These are phyloP conservation scores for Amborella trichopoda DNA, from an alignment of 164 flowering plant species.

Conservation along the genomic window DNA sequence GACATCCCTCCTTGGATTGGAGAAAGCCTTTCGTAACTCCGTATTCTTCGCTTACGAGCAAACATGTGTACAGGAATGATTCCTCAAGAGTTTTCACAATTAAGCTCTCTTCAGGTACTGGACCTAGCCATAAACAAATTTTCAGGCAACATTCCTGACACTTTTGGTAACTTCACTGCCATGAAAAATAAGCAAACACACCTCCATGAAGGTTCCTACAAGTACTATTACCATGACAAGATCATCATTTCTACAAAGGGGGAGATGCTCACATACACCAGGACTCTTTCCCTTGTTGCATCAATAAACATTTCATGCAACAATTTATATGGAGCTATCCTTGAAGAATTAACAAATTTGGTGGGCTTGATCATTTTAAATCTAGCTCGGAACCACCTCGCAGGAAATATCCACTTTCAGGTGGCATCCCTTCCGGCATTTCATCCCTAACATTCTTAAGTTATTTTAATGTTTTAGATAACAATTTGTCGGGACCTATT, in stretches of 20 bases:
- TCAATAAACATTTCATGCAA: background rate
- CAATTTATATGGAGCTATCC: background rate
- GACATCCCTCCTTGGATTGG: constrained; percentile 61
- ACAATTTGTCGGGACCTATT: background rate
- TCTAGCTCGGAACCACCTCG: constrained; percentile 1
- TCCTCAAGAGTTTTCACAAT: constrained; percentile 43
- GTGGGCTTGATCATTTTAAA: background rate
- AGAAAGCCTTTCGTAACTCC: constrained; percentile 75
- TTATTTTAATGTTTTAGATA: too few species aligned
- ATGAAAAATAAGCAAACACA: background rate
- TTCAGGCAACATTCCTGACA: constrained; percentile 41
- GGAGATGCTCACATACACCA: background rate
- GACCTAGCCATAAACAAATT: constrained; percentile 60
- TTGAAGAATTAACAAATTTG: background rate
- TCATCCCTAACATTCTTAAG: too few species aligned
- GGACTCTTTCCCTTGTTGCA: constrained; percentile 3
- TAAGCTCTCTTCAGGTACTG: constrained; percentile 52
- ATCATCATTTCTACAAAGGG: background rate
- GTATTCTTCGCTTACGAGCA: constrained; percentile 42
- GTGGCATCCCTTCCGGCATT: constrained; percentile 1
- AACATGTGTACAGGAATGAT: constrained; percentile 44
- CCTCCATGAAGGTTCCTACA: background rate
- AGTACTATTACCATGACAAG: background rate
- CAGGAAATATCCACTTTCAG: too few species aligned
- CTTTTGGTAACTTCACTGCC: constrained; percentile 27